Percentiles rank a stretch among this genome's conserved stretches.
These are phyloP conservation scores for Penicillium arizonense DNA, from an alignment of 495 filamentous ascomycete genomes.

Conservation along the genomic window DNA sequence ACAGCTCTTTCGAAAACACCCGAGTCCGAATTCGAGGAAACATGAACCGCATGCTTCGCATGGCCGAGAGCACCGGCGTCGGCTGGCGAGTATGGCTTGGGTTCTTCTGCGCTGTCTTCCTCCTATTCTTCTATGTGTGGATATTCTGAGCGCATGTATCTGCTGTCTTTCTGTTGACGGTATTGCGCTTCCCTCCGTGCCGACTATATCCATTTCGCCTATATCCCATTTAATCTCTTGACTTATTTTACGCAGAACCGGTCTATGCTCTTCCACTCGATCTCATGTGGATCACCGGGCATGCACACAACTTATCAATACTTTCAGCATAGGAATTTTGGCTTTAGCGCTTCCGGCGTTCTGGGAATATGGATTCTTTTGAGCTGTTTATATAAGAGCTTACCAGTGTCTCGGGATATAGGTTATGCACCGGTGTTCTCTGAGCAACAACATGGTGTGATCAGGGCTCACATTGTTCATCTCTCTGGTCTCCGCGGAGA, in stretches of 20 bases:
- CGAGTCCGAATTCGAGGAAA: slow-evolving; percentile 77
- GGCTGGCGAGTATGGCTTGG: slow-evolving; percentile 90
- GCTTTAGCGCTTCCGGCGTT: slow-evolving; percentile 4
- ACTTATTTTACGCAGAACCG: neutral
- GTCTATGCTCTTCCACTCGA: neutral
- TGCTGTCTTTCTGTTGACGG: neutral
- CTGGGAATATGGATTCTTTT: neutral
- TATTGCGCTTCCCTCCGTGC: neutral
- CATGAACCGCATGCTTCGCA: slow-evolving; percentile 94
- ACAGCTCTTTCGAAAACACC: slow-evolving; percentile 86
- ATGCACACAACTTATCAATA: neutral
- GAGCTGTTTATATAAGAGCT: neutral
- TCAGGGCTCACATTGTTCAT: too few species aligned
- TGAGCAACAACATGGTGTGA: too few species aligned
- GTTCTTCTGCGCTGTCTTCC: slow-evolving; percentile 78
- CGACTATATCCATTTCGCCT: neutral
- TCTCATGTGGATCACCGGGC: neutral
- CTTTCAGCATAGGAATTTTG: neutral
- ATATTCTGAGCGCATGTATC: slow-evolving; percentile 45
- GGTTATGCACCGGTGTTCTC: neutral
- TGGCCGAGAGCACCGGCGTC: slow-evolving; percentile 91
- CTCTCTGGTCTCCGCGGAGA: neutral
- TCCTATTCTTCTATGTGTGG: slow-evolving; percentile 91
- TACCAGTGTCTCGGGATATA: neutral
- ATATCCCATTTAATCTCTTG: slow-evolving; percentile 2